Base-by-base conservation (phyloP, 1,139 yeast species). In the Candida freyschussii region DNA sequence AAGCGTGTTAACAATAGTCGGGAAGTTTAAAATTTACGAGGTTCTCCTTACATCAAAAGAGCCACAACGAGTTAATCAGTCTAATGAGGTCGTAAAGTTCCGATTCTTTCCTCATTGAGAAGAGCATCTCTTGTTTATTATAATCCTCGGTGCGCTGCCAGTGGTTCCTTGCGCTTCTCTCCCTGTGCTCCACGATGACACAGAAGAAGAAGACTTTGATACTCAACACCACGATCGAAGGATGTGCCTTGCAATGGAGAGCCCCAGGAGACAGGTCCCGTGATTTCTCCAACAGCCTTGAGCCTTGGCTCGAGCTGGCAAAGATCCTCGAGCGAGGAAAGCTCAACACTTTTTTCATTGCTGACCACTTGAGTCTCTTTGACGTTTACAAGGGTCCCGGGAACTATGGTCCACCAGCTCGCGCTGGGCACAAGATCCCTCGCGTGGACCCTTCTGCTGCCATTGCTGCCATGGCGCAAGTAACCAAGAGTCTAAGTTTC, bases 311-410 rank as follows among this genome's bases (percentile, higher is more conserved):
- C 43, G 61, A 62, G 10, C 28, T 33, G 7, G 39, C 39, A 8
- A 50, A 62, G 34, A 27, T 57, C 7, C 49, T 62, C 26, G 69
- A 64, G 37, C 47, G 49, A 27, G 69, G 67, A 1, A 63, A 64
- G 40, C 56, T 64, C 37, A 60, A 60, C 40, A 60, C 62, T 3
- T 33, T 65, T n/a, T 64, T 64, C 40, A 47, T 64, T 32, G 69
- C 70, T 14, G 69, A 64, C 47, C 63, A 59, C 11, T 47, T 63
- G 20, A 67, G 66, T 3, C 58, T 57, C 3, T 64, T 62, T 40
- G 68, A 63, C 42, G 65, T 61, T 10, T 63, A 58, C 40, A 57
- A 61, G 38, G 64, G 65, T 6, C 24, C 24, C 13, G 24, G 24
- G 8, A 13, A 12, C 15, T 24, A 13, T 24, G 9, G 13, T 9